Conservation (phyloP, 192 early-diverging fungal genomes). For the Backusella mclennaniae region DNA sequence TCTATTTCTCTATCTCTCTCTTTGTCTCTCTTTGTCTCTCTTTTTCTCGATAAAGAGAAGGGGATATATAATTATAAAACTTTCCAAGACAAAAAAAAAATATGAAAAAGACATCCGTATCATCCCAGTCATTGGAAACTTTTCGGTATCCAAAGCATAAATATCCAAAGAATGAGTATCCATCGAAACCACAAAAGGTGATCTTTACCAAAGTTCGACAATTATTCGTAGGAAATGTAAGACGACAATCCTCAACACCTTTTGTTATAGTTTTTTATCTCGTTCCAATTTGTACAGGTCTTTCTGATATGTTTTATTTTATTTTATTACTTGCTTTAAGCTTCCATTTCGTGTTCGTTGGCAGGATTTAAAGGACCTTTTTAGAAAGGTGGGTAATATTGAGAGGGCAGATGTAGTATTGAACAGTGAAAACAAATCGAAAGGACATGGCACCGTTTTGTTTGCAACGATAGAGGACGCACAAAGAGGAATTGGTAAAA, state of each 20-base stretch:
- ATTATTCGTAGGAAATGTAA: conserved; percentile 71
- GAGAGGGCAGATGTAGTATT: conserved; percentile 64
- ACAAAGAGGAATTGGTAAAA: conserved; percentile 57
- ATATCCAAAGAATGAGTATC: not conserved
- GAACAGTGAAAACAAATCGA: conserved; percentile 57
- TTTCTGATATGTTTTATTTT: not conserved
- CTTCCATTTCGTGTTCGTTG: conserved; percentile 71
- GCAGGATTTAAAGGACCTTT: conserved; percentile 72
- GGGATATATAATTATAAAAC: not conserved
- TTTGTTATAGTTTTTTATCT: not conserved
- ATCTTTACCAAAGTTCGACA: conserved; percentile 35
- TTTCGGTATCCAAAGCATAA: not conserved
- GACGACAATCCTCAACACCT: not conserved
- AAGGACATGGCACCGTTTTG: conserved; percentile 70
- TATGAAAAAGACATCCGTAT: not conserved
- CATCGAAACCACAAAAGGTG: not conserved
- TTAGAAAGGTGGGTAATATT: conserved; percentile 68
- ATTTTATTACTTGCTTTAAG: conserved; percentile 33
- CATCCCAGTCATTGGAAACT: not conserved
- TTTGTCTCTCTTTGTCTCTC: not conserved
- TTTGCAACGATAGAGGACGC: conserved; percentile 69
- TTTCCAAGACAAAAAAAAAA: not conserved
- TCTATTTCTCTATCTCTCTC: not conserved
- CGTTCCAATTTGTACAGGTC: not conserved
- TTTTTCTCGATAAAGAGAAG: not conserved